Evolutionary conservation across 2,329 filamentous ascomycete species (phyloP), one percentile per base, ranked within the genome.

Genomic region (Alternaria brassicae): DNA sequence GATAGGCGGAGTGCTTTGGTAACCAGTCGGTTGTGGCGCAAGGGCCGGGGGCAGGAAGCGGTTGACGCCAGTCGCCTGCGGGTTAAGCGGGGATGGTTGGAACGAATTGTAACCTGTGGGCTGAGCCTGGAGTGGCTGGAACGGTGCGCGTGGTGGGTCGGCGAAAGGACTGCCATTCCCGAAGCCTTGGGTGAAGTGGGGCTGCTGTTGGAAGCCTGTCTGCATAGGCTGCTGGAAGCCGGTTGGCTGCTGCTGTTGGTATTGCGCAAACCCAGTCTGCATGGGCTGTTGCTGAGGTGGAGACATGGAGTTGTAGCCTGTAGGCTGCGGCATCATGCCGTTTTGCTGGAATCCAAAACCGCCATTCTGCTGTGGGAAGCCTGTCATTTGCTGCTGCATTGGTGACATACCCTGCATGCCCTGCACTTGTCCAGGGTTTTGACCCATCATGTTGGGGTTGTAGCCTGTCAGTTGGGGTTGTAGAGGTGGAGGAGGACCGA

Each of bases 401-500:
- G 60, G 65, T 41, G 79, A 78, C 67, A 78, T 74, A 54, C 51
- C 45, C 40, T 54, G 49, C 58, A 59, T 59, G 34, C 39, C 45
- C 39, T 41, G 56, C n/a, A 36, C 55, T 15, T 56, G 91, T 12
- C 92, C 91, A 3, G 87, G 85, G 56, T 91, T 82, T 63, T 88
- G 88, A 10, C 81, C 81, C 71, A 87, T 86, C 64, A 86, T 84
- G 53, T 84, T 78, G 61, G 78, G 79, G 32, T 75, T 77, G 53
- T 86, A 83, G 8, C 94, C 93, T 5, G 95, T 97, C 77, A 93
- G 86, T 74, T 97, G 94, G 52, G 92, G 88, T 74, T 93, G 89
- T 67, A 97, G 79, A 15, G 91, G 88, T 49, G 91, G 76, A 39
- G 90, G 77, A 17, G 90, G 86, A 7, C 86, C 85, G 75, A 96